Base-by-base conservation (phyloP, 2,329 filamentous ascomycete species). In the Remersonia thermophila region DNA sequence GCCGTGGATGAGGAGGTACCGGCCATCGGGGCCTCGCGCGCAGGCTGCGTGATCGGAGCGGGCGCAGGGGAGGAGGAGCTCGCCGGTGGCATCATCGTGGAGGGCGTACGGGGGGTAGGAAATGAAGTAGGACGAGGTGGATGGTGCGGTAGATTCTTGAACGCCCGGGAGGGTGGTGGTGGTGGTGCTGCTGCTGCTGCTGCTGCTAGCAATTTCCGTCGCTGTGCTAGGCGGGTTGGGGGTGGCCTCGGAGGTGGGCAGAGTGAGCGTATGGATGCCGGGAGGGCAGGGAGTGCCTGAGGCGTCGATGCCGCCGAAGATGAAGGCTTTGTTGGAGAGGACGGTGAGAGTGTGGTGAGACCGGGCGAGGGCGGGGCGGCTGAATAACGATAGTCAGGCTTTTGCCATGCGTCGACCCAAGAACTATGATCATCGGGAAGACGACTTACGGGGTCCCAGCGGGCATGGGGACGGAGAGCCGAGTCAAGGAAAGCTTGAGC, bases 301-400 rank as follows among this genome's bases (percentile, higher is more conserved):
- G 30, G 32, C 20, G 38, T 42, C 39, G 10, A 13, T 32, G 36
- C 44, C 44, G 27, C 41, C 44, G 30, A 46, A 43, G 33, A 46
- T 30, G 37, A 36, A 27, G 20, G 68, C 68, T 43, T 66, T 65
- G 32, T 18, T 11, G 33, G 7, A 65, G 43, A 75, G 58, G 31
- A 71, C 54, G 3, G 66, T 69, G 32, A 73, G 47, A 3, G 66
- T 67, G 51, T 75, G 70, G 30, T 63, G 53, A 7, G 62, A 61
- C 36, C 69, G 61, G 6, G 61, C 58, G 9, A 76, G 57, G 4
- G 54, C 55, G 1, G 34, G 32, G 16, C 52, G 47, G 15, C 54
- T 59, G 32, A 6, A 28, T n/a, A n/a, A n/a, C n/a, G n/a, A n/a
- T n/a, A n/a, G n/a, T n/a, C n/a, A n/a, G n/a, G n/a, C n/a, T n/a